Conservation (phyloP, 305 asterid genomes). For the Fraxinus greggii region DNA sequence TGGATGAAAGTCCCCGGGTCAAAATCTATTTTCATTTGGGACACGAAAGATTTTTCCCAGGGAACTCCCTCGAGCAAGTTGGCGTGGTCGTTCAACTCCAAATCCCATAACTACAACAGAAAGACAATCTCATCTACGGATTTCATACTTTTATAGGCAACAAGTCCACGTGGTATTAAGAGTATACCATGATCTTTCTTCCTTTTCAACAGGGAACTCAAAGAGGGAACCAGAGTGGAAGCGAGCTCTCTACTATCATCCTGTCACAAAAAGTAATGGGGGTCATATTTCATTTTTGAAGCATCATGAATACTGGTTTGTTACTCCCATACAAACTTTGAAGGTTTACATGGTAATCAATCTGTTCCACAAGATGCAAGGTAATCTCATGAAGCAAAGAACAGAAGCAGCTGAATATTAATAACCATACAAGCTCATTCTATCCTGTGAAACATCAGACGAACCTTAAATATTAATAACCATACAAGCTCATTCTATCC, state of each 20-base stretch:
- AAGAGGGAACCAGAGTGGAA: conserved; percentile 64
- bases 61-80: background rate
- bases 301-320: background rate
- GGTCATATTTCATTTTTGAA: background rate
- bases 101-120: background rate
- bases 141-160: background rate
- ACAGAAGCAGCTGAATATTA: background rate
- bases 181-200: conserved; percentile 77
- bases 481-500: background rate
- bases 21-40: background rate
- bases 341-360: background rate
- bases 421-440: background rate
- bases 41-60: background rate
- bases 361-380: conserved; percentile 6
- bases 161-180: background rate
- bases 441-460: conserved; percentile 20
- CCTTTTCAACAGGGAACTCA: conserved; percentile 62
- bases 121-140: background rate
- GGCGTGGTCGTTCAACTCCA: conserved; percentile 12
- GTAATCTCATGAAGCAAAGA: background rate
- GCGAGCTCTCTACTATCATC: conserved; percentile 94
- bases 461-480: conserved; percentile 47
- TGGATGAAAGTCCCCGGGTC: background rate
- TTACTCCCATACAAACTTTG: background rate
- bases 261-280: conserved; percentile 37